Conservation (phyloP, 306 rosid genomes). For the Pyrus communis region DNA sequence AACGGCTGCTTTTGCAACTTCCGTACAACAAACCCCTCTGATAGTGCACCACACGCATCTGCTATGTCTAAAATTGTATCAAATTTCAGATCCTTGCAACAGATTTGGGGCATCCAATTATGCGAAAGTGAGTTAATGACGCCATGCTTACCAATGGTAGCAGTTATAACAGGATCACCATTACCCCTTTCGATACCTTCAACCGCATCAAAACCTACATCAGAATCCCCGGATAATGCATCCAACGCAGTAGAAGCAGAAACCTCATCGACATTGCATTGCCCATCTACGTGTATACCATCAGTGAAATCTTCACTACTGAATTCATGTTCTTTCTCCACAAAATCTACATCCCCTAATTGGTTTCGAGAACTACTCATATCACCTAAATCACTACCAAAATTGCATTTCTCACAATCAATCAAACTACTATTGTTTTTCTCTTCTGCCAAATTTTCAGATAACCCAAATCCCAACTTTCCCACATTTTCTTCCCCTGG, state of each 20-base stretch:
- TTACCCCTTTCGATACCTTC: not conserved
- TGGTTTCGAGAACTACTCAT: not conserved
- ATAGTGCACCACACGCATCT: slow-evolving; percentile 53
- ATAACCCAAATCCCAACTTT: not conserved
- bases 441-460: slow-evolving; percentile 5
- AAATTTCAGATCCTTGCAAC: slow-evolving; percentile 20
- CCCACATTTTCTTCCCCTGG: not conserved
- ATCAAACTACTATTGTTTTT: slow-evolving; percentile 7
- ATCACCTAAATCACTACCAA: not conserved
- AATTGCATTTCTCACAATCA: slow-evolving; percentile 8
- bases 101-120: slow-evolving; percentile 39
- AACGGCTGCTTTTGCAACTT: slow-evolving; percentile 42
- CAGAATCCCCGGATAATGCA: not conserved
- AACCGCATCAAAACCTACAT: not conserved
- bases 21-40: slow-evolving; percentile 55
- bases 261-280: not conserved
- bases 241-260: not conserved
- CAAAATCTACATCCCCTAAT: not conserved
- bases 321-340: slow-evolving; percentile 2
- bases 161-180: slow-evolving; percentile 24
- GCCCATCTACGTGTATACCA: not conserved
- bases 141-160: slow-evolving; percentile 58
- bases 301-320: not conserved
- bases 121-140: slow-evolving; percentile 38
- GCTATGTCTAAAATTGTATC: slow-evolving; percentile 25